Evolutionary conservation across 1,284 basidiomycete species (phyloP).

Genomic region (Takashimella tepidaria): DNA sequence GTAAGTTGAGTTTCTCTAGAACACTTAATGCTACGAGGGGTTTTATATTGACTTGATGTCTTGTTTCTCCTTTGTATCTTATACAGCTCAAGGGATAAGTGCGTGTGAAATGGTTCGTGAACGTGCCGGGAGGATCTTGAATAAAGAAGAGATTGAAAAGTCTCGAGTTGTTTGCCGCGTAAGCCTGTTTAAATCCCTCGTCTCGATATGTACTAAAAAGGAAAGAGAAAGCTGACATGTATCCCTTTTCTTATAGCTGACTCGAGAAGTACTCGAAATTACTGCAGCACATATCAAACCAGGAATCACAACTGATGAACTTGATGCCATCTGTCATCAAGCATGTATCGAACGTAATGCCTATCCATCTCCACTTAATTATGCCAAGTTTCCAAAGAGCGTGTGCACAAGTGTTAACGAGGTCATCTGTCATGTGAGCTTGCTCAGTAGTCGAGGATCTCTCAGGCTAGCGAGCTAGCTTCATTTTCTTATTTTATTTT

Average conservation of each 20-base stretch:
- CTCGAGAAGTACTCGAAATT: conserved; percentile 84
- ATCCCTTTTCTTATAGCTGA: conserved; percentile 57
- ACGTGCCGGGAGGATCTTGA: conserved; percentile 37
- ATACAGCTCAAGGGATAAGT: conserved; percentile 41
- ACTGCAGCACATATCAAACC: conserved; percentile 78
- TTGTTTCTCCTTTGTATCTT: no score
- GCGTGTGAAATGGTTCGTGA: conserved; percentile 36
- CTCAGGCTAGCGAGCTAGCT: not conserved
- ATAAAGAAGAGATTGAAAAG: conserved; percentile 46
- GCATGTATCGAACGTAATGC: conserved; percentile 85
- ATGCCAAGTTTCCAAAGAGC: conserved; percentile 89
- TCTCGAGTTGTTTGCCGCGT: conserved; percentile 48
- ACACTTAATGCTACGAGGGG: not conserved
- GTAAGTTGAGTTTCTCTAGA: conserved; percentile 30
- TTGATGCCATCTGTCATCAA: conserved; percentile 92
- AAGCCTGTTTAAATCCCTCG: conserved; percentile 9
- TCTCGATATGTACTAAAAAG: not conserved
- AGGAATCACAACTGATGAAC: conserved; percentile 90
- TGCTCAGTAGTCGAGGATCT: not conserved
- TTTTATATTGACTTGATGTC: conserved; percentile 3
- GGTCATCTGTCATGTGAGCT: conserved; percentile 75
- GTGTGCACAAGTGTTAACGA: conserved; percentile 96
- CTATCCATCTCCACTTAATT: conserved; percentile 93
- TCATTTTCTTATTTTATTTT: no score
- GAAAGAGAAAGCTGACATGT: not conserved